Percentiles rank a stretch among this genome's conserved stretches.
These are phyloP conservation scores for Solanum sejunctum DNA, from an alignment of 257 asterid species.

Conservation along the genomic window DNA sequence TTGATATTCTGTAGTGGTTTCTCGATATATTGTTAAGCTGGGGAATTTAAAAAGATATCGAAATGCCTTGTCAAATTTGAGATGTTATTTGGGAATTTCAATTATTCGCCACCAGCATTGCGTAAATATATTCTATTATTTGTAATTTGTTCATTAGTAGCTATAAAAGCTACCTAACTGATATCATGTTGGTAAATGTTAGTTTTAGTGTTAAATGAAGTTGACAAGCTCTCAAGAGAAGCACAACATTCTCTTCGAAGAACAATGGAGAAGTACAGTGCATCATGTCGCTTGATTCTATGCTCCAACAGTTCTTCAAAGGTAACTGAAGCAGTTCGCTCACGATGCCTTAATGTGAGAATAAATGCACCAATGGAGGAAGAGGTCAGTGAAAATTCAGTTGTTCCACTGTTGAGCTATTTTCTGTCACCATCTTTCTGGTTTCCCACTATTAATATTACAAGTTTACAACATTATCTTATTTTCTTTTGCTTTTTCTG, in stretches of 20 bases:
- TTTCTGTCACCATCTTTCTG: neutral
- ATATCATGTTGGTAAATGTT: constrained; percentile 14
- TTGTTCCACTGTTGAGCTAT: neutral
- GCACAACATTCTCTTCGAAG: constrained; percentile 98
- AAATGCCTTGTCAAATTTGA: neutral
- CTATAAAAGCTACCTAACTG: constrained; percentile 7
- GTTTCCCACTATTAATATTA: neutral
- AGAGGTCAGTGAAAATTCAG: constrained; percentile 41
- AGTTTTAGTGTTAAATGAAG: constrained; percentile 93
- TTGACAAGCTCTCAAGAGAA: constrained; percentile 95
- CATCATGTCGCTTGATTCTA: constrained; percentile 80
- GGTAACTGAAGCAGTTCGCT: constrained; percentile 96
- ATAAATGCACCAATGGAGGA: constrained; percentile 75
- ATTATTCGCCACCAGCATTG: neutral
- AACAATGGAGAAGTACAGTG: constrained; percentile 97
- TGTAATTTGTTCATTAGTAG: neutral
- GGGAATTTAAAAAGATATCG: neutral
- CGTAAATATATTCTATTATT: neutral
- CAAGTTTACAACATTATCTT: neutral
- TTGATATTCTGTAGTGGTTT: neutral
- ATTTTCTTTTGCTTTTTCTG: neutral
- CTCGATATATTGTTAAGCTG: neutral
- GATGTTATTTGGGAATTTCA: neutral
- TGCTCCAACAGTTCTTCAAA: constrained; percentile 98
- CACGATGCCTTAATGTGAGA: constrained; percentile 89